phyloP scores from a whole-genome alignment of 2,329 filamentous ascomycete species.

The Tolypocladium ovalisporum region DNA sequence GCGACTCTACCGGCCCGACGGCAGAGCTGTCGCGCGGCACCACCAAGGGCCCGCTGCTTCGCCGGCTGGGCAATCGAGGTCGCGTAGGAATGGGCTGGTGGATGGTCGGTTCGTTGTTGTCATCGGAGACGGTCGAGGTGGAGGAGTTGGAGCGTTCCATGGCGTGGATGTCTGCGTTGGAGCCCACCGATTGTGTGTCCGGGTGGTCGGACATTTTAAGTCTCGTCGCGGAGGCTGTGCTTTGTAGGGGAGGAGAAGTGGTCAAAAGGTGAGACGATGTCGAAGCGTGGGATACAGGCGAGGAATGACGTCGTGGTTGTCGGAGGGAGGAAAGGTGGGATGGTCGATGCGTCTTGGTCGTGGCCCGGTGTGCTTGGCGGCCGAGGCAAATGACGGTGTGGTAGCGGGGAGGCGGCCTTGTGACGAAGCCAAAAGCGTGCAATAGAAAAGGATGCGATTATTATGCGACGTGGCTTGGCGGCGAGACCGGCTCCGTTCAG shows the following conservation, averaged over 20 bases:
- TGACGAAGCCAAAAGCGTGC: neutral
- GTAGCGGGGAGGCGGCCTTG: neutral
- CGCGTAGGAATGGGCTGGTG: conserved; percentile 44
- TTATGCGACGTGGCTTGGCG: neutral
- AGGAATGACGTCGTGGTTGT: neutral
- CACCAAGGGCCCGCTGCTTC: conserved; percentile 74
- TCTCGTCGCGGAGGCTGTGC: neutral
- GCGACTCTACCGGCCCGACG: conserved; percentile 60
- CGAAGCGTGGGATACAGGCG: neutral
- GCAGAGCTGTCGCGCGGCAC: conserved; percentile 67
- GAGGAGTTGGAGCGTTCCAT: conserved; percentile 28
- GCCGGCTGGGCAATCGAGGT: conserved; percentile 60
- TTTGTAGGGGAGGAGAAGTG: neutral
- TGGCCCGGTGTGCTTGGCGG: neutral
- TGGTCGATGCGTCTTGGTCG: neutral
- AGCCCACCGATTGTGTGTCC: conserved; percentile 12
- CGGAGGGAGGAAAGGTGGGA: neutral
- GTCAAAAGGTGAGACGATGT: neutral
- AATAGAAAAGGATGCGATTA: neutral
- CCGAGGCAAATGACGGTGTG: neutral
- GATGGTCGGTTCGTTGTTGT: conserved; percentile 28
- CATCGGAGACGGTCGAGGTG: conserved; percentile 19
- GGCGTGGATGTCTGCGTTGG: conserved; percentile 15
- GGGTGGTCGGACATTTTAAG: conserved; percentile 10
- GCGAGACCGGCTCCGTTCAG: neutral